Percentiles rank a stretch among this genome's conserved stretches.
phyloP scores from a whole-genome alignment of 257 asterid genomes.

The Lycium ferocissimum region DNA sequence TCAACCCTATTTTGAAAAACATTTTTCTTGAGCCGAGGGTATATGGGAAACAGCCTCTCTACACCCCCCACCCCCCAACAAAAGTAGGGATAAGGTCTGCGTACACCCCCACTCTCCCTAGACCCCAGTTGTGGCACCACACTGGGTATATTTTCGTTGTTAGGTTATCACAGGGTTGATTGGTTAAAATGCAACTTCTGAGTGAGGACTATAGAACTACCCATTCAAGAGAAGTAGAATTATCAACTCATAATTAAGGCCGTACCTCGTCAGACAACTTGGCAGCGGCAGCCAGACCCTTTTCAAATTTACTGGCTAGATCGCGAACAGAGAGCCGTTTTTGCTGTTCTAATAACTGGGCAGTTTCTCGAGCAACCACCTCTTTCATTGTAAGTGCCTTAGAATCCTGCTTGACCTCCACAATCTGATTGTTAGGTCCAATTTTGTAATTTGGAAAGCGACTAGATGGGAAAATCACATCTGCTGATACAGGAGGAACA shows the following conservation, averaged over 20 bases:
- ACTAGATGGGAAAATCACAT: constrained; percentile 74
- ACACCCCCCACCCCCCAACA: too few relatives aligned
- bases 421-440: constrained; percentile 78
- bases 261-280: constrained; percentile 88
- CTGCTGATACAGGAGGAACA: constrained; percentile 81
- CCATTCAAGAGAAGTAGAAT: neutral
- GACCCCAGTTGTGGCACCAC: too few relatives aligned
- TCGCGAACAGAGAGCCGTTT: constrained; percentile 89
- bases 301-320: constrained; percentile 88
- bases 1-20: too few relatives aligned
- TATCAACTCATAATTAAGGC: neutral
- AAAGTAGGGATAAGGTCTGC: too few relatives aligned
- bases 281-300: constrained; percentile 89
- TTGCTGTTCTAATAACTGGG: constrained; percentile 80
- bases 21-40: too few relatives aligned
- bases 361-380: constrained; percentile 79
- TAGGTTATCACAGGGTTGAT: neutral
- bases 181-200: neutral
- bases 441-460: constrained; percentile 80
- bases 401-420: constrained; percentile 72
- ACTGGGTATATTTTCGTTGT: neutral
- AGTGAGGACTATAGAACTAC: neutral
- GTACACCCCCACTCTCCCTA: too few relatives aligned
- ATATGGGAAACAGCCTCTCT: too few relatives aligned
- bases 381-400: constrained; percentile 66